Conservation (phyloP, 371 early-diverging fungal genomes). For the Zychaea mexicana region DNA sequence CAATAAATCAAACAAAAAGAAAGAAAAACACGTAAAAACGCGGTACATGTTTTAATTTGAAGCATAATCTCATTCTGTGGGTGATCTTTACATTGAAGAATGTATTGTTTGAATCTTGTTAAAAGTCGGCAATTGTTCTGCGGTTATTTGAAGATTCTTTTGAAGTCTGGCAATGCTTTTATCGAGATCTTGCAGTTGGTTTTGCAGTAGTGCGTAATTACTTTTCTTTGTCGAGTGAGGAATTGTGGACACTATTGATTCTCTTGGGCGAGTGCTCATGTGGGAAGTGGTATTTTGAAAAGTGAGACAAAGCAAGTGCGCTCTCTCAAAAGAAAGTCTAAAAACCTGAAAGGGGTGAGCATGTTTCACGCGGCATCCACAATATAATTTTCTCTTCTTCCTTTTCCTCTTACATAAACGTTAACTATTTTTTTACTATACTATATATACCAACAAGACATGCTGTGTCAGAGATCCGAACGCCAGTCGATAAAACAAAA, state of each 20-base stretch:
- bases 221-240: constrained; percentile 15
- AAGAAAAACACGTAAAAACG: not conserved
- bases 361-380: too few relatives aligned
- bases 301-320: too few relatives aligned
- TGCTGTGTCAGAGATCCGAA: not conserved
- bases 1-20: not conserved
- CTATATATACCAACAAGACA: too few relatives aligned
- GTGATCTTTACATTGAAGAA: constrained; percentile 26
- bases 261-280: not conserved
- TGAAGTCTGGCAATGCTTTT: constrained; percentile 17
- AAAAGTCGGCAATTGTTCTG: constrained; percentile 23
- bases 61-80: too few relatives aligned
- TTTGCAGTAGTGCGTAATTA: constrained; percentile 21
- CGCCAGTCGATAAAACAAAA: not conserved
- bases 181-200: constrained; percentile 16
- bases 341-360: too few relatives aligned
- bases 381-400: too few relatives aligned
- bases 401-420: too few relatives aligned
- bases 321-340: too few relatives aligned
- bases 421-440: too few relatives aligned
- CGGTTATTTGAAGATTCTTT: constrained; percentile 19
- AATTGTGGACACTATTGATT: not conserved
- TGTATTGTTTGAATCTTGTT: constrained; percentile 27
- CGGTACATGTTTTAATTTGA: not conserved
- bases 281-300: too few relatives aligned